Evolutionary conservation across 23 red algal genomes (phyloP).

Genomic region (Gracilaria caudata): DNA sequence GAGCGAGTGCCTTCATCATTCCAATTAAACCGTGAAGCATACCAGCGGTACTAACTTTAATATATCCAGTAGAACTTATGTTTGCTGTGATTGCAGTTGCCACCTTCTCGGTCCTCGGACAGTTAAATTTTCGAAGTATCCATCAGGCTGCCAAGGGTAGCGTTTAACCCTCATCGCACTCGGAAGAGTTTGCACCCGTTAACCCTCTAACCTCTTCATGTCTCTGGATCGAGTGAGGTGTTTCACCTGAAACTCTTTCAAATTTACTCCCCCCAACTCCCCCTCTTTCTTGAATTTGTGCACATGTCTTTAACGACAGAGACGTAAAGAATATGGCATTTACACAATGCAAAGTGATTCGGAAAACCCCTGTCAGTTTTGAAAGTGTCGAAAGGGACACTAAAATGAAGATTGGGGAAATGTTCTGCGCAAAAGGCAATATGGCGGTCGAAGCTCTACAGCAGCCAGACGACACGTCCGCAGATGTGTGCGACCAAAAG

Average conservation of each 20-base stretch:
- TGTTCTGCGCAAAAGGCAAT: background rate
- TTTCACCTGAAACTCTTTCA: too few species aligned
- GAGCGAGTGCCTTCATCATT: background rate
- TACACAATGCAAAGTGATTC: background rate
- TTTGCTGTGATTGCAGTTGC: too few species aligned
- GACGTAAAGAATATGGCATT: too few species aligned
- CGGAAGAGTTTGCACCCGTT: too few species aligned
- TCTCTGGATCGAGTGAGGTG: too few species aligned
- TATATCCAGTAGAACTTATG: too few species aligned
- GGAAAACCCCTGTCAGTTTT: background rate
- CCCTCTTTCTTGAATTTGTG: background rate
- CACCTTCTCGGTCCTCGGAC: too few species aligned
- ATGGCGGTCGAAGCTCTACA: background rate
- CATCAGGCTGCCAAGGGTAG: too few species aligned
- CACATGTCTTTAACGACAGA: background rate
- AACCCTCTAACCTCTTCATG: too few species aligned
- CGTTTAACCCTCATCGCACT: too few species aligned
- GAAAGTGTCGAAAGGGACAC: background rate
- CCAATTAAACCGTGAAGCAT: background rate
- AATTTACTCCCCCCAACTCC: too few species aligned
- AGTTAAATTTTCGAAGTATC: too few species aligned
- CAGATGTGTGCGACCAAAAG: background rate
- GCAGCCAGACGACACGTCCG: conserved; percentile 9
- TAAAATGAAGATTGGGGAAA: background rate
- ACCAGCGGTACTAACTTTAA: background rate